phyloP scores from a whole-genome alignment of 805 yeast species.

The Wickerhamomyces tratensis region DNA sequence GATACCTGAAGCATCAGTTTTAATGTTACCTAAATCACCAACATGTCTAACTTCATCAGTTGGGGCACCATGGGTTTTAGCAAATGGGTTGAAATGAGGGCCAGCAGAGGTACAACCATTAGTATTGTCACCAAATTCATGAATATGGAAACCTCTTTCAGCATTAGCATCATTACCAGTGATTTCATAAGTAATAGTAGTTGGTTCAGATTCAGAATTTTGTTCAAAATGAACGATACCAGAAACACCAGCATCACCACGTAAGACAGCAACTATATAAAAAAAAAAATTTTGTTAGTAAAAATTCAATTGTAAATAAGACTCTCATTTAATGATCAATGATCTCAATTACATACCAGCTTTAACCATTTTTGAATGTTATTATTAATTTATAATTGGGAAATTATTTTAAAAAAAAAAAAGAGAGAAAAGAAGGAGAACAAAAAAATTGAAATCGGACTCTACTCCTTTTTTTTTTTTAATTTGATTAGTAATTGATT shows the following conservation, averaged over 20 bases:
- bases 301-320: background rate
- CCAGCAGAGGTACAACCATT: conserved; percentile 99
- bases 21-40: conserved; percentile 94
- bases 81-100: conserved; percentile 92
- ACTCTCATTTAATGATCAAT: too few species aligned
- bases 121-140: conserved; percentile 97
- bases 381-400: too few species aligned
- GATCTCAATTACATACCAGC: conserved; percentile 19
- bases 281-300: too few species aligned
- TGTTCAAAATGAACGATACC: conserved; percentile 90
- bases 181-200: conserved; percentile 82
- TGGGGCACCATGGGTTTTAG: conserved; percentile 89
- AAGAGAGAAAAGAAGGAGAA: too few species aligned
- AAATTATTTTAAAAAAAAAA: too few species aligned
- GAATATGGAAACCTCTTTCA: conserved; percentile 94
- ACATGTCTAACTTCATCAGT: conserved; percentile 73
- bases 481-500: too few species aligned
- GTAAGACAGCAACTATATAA: conserved; percentile 91
- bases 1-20: conserved; percentile 78
- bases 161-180: conserved; percentile 85
- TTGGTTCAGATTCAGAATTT: conserved; percentile 66
- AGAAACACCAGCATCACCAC: conserved; percentile 87
- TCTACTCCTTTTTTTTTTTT: too few species aligned
- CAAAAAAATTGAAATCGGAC: too few species aligned
- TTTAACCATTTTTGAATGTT: conserved; percentile 17